phyloP scores from a whole-genome alignment of 2,329 filamentous ascomycete genomes.

The Pseudogymnoascus sp. region DNA sequence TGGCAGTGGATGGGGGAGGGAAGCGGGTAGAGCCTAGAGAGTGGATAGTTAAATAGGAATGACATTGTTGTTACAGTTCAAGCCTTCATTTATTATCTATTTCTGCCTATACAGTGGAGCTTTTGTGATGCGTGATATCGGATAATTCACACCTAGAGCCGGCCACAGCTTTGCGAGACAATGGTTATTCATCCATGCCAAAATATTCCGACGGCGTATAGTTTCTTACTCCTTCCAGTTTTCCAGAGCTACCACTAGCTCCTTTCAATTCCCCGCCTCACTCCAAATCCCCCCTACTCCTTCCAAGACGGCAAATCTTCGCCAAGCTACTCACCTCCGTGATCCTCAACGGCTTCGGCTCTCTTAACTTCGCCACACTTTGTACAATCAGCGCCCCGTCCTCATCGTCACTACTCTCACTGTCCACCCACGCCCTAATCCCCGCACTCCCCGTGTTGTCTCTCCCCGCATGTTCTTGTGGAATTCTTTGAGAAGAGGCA shows the following conservation, averaged over 20 bases:
- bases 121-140: background rate
- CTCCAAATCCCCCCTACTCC: background rate
- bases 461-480: background rate
- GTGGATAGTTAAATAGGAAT: background rate
- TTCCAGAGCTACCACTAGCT: background rate
- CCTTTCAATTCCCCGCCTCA: background rate
- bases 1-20: constrained; percentile 3
- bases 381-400: background rate
- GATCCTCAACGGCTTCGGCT: background rate
- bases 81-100: background rate
- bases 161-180: background rate
- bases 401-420: background rate
- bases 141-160: background rate
- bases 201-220: background rate
- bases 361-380: constrained; percentile 2
- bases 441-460: background rate
- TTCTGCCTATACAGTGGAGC: background rate
- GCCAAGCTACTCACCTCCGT: background rate
- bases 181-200: background rate
- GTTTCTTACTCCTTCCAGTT: background rate
- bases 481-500: background rate
- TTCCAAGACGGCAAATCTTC: background rate
- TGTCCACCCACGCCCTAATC: background rate
- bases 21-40: background rate
- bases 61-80: background rate